Evolutionary conservation across 108 stramenopile genomes (phyloP).

Genomic region (Cyclotella sp.): DNA sequence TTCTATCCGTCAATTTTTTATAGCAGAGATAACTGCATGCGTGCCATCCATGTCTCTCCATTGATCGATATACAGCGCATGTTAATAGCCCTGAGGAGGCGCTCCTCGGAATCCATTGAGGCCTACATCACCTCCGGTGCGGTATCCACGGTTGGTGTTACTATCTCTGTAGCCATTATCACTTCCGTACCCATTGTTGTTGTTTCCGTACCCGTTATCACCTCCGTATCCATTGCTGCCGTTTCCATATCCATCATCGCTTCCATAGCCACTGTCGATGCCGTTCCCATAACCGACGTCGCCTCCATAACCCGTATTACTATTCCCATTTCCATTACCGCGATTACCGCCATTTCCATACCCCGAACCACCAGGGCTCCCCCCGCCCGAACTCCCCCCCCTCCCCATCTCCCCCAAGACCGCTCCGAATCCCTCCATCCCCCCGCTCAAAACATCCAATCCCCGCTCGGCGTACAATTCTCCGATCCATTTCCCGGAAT

Average conservation of each 20-base stretch:
- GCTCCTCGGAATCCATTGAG: neutral
- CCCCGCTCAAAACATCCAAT: constrained; percentile 27
- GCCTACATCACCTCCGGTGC: neutral
- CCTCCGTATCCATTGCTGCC: neutral
- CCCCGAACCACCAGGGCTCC: neutral
- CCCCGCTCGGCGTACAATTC: constrained; percentile 29
- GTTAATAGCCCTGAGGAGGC: neutral
- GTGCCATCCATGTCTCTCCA: neutral
- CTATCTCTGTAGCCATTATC: neutral
- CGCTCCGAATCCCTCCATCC: constrained; percentile 24
- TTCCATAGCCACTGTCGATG: neutral
- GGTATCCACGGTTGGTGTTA: neutral
- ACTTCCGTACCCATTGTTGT: neutral
- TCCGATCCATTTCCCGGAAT: neutral
- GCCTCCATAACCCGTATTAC: neutral
- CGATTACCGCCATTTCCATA: neutral
- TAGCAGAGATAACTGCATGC: too few relatives aligned
- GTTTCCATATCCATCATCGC: neutral
- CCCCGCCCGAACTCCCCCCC: constrained; percentile 5
- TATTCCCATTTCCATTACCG: neutral
- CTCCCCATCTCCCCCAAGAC: constrained; percentile 12
- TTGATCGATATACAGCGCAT: neutral
- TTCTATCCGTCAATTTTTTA: too few relatives aligned
- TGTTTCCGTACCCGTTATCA: neutral
- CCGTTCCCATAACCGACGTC: neutral